A percentile compares a stretch with the other conserved stretches of the same genome.
These are phyloP conservation scores for Pyrenula massariospora DNA, from an alignment of 495 filamentous ascomycete species.

Conservation along the genomic window DNA sequence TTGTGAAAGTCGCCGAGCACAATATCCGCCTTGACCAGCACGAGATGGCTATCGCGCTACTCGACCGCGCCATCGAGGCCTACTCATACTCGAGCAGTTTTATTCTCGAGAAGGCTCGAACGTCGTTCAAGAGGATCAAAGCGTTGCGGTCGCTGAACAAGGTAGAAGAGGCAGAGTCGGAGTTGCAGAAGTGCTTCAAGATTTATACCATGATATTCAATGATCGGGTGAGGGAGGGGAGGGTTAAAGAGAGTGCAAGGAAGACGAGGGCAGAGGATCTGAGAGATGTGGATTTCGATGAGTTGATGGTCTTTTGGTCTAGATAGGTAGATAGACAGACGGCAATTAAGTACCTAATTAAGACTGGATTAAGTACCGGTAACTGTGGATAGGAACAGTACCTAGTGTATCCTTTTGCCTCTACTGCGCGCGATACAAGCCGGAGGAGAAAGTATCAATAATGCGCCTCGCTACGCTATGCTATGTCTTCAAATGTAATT, in stretches of 20 bases:
- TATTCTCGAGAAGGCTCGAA: conserved; percentile 13
- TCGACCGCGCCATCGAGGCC: conserved; percentile 10
- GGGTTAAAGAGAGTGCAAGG: not conserved
- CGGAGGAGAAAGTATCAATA: no score
- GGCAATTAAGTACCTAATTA: not conserved
- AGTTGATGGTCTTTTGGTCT: not conserved
- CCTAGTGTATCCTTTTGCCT: not conserved
- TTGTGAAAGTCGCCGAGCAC: conserved; percentile 15
- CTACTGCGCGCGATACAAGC: not conserved
- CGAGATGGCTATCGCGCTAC: conserved; percentile 11
- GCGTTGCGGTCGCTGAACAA: conserved; percentile 8
- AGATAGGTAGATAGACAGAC: not conserved
- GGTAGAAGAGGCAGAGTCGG: conserved; percentile 1
- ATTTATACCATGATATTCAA: not conserved
- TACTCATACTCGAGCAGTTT: conserved; percentile 4
- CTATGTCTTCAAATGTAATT: no score
- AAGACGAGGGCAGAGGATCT: not conserved
- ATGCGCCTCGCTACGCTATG: no score
- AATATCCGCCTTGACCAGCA: conserved; percentile 7
- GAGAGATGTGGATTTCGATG: conserved; percentile 1
- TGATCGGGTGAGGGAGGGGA: not conserved
- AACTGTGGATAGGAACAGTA: not conserved
- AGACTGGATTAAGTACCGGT: not conserved
- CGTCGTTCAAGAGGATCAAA: conserved; percentile 11
- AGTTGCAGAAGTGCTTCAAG: not conserved